phyloP scores from a whole-genome alignment of 345 rosid genomes.

The Rhodamnia argentea region DNA sequence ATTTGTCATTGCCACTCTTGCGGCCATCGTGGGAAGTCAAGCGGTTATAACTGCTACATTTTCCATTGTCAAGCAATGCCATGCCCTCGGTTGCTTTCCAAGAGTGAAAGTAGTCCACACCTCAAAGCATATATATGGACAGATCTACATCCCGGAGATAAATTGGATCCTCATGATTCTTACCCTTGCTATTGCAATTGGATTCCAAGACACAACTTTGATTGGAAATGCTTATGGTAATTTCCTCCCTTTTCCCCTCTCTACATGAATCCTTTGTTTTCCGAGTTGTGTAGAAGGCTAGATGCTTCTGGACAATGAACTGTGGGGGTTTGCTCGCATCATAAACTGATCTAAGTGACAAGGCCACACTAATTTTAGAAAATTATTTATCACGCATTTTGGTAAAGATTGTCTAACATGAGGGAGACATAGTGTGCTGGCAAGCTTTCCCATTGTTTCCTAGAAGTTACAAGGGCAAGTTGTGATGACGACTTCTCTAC shows the following conservation, averaged over 20 bases:
- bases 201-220: conserved; percentile 62
- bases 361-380: background rate
- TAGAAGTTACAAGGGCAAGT: background rate
- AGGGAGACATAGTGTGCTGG: background rate
- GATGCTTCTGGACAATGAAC: background rate
- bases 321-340: background rate
- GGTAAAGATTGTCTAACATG: background rate
- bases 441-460: background rate
- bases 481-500: background rate
- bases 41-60: conserved; percentile 84
- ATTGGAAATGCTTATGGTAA: conserved; percentile 96
- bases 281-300: background rate
- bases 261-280: background rate
- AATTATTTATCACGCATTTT: background rate
- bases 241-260: background rate
- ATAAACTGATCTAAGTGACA: background rate
- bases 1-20: conserved; percentile 81
- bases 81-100: conserved; percentile 96
- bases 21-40: conserved; percentile 89
- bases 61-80: conserved; percentile 83
- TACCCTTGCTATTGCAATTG: conserved; percentile 71
- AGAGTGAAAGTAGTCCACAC: conserved; percentile 93
- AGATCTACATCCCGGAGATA: conserved; percentile 92
- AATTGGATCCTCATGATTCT: conserved; percentile 95
- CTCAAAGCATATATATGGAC: conserved; percentile 73